A percentile compares a stretch with the other conserved stretches of the same genome.
Evolutionary conservation across 192 early-diverging fungal species (phyloP).

Genomic region (Podila minutissima): DNA sequence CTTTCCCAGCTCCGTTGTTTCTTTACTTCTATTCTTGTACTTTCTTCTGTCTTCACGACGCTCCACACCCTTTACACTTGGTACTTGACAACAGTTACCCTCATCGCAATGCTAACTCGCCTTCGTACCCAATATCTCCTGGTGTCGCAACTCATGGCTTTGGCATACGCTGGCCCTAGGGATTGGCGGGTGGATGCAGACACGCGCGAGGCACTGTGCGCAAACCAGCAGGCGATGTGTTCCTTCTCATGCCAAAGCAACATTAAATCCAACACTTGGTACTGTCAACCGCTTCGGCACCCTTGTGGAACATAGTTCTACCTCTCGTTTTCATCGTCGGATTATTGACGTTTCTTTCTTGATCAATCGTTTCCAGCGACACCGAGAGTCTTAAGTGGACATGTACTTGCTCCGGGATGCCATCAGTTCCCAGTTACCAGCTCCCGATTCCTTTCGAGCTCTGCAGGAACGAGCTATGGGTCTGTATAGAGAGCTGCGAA

Average conservation of each 20-base stretch:
- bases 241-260: conserved; percentile 20
- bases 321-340: not conserved
- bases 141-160: not conserved
- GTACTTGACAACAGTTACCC: too few relatives aligned
- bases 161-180: conserved; percentile 1
- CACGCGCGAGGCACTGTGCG: conserved; percentile 19
- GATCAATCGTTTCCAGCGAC: conserved; percentile 6
- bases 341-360: not conserved
- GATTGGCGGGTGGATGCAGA: conserved; percentile 14
- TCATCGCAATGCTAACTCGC: too few relatives aligned
- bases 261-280: conserved; percentile 12
- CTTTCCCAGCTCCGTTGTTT: too few relatives aligned
- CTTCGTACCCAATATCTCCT: too few relatives aligned
- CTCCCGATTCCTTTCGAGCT: conserved; percentile 43
- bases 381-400: conserved; percentile 29
- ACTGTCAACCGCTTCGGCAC: not conserved
- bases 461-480: conserved; percentile 22
- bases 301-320: not conserved
- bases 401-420: conserved; percentile 14
- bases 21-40: too few relatives aligned
- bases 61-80: too few relatives aligned
- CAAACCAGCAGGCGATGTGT: conserved; percentile 29
- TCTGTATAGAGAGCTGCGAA: conserved; percentile 13
- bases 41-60: too few relatives aligned
- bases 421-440: conserved; percentile 16